phyloP scores from a whole-genome alignment of 768 basidiomycete species.

The Tubosaeta brunneosetosa region DNA sequence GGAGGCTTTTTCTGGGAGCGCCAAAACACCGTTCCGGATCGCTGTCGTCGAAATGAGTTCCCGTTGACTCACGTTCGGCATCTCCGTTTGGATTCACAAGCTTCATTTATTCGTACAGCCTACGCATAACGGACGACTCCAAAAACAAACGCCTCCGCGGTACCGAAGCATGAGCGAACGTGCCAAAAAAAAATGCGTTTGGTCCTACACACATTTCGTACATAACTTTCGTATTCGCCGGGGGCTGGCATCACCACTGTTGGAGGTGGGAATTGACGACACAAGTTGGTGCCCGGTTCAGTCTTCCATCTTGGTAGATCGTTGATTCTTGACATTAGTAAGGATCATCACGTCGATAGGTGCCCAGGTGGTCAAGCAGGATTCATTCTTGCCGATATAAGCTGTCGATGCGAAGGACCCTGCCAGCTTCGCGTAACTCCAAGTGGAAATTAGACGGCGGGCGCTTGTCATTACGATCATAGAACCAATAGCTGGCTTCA shows the following conservation, averaged over 20 bases:
- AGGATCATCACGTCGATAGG: slow-evolving; percentile 53
- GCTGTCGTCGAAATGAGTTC: slow-evolving; percentile 62
- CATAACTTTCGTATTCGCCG: slow-evolving; percentile 55
- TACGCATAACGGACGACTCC: background rate
- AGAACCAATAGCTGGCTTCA: slow-evolving; percentile 65
- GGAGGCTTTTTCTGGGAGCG: slow-evolving; percentile 73
- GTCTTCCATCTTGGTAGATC: background rate
- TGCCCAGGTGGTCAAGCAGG: slow-evolving; percentile 66
- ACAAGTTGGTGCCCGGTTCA: slow-evolving; percentile 46
- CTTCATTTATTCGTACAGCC: slow-evolving; percentile 44
- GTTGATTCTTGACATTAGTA: too few species aligned
- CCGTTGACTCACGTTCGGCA: slow-evolving; percentile 55
- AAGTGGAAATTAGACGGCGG: slow-evolving; percentile 73
- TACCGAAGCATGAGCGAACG: slow-evolving; percentile 19
- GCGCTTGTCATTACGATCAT: slow-evolving; percentile 54
- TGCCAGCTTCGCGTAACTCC: slow-evolving; percentile 58
- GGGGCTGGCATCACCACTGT: slow-evolving; percentile 52
- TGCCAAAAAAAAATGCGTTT: slow-evolving; percentile 77
- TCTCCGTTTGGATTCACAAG: slow-evolving; percentile 35
- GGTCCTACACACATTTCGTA: slow-evolving; percentile 49
- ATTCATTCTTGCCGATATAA: slow-evolving; percentile 61
- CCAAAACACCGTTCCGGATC: slow-evolving; percentile 70
- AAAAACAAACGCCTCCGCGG: slow-evolving; percentile 1
- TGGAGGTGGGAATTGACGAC: slow-evolving; percentile 59
- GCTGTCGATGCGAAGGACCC: slow-evolving; percentile 78